A percentile compares a stretch with the other conserved stretches of the same genome.
These are phyloP conservation scores for Penicillium roqueforti DNA, from an alignment of 495 filamentous ascomycete species.

Conservation along the genomic window DNA sequence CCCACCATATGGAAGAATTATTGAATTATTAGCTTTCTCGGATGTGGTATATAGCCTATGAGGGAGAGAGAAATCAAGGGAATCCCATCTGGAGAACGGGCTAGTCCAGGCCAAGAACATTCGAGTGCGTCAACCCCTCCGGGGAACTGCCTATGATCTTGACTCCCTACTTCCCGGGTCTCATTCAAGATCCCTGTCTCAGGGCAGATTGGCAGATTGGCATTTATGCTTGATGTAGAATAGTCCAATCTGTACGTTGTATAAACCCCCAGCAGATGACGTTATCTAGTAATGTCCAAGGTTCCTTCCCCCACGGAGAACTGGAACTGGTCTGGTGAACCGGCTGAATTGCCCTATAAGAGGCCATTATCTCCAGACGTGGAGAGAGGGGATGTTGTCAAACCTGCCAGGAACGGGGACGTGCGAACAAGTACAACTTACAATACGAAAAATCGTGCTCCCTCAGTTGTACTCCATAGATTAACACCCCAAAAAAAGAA, in stretches of 20 bases:
- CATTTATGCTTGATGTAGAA: neutral
- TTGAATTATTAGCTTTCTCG: conserved; percentile 10
- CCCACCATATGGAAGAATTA: conserved; percentile 11
- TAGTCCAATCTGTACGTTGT: neutral
- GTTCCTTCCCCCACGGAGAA: conserved; percentile 2
- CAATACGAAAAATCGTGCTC: too few relatives aligned
- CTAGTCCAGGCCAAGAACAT: conserved; percentile 13
- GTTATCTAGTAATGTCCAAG: conserved; percentile 4
- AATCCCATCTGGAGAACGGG: neutral
- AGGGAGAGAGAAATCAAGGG: neutral
- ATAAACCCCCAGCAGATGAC: conserved; percentile 1
- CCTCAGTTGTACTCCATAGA: too few relatives aligned
- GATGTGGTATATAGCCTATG: conserved; percentile 5
- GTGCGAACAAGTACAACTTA: conserved; percentile 26
- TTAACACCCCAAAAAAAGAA: neutral
- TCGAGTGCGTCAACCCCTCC: conserved; percentile 4
- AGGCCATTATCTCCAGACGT: neutral
- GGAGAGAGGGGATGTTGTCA: conserved; percentile 5
- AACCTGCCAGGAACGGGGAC: conserved; percentile 26
- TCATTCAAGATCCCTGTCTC: conserved; percentile 3
- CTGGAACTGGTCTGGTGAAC: conserved; percentile 2
- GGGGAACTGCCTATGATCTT: neutral
- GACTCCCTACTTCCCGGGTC: conserved; percentile 1
- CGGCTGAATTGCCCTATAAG: neutral
- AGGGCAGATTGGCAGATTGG: neutral